Evolutionary conservation across 2,329 filamentous ascomycete genomes (phyloP).

Genomic region (Ilyonectria robusta): DNA sequence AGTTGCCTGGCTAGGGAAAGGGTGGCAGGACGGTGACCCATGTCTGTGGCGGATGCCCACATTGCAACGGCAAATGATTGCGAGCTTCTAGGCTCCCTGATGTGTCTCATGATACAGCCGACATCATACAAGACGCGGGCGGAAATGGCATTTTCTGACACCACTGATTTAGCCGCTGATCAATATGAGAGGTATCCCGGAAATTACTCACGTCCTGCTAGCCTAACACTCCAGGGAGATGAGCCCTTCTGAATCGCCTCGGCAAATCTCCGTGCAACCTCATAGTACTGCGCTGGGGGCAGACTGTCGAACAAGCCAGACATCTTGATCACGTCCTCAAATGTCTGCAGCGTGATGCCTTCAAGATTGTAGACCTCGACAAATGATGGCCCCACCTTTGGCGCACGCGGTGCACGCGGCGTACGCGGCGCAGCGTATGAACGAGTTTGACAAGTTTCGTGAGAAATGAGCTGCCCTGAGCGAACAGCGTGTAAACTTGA

Average conservation of each 20-base stretch:
- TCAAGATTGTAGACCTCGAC: conserved; percentile 41
- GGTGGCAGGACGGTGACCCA: conserved; percentile 50
- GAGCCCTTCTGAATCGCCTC: conserved; percentile 40
- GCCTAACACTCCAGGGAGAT: conserved; percentile 37
- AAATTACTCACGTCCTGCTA: conserved; percentile 43
- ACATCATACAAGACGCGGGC: conserved; percentile 45
- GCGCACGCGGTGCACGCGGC: conserved; percentile 30
- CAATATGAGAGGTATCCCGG: too few relatives aligned
- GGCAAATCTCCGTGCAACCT: conserved; percentile 39
- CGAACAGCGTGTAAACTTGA: conserved; percentile 4
- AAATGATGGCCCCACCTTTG: conserved; percentile 12
- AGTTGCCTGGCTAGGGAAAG: conserved; percentile 47
- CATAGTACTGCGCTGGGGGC: conserved; percentile 46
- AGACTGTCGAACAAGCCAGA: conserved; percentile 35
- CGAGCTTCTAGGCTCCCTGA: conserved; percentile 19
- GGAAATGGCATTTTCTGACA: conserved; percentile 39
- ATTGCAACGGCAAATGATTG: conserved; percentile 43
- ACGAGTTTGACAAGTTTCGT: conserved; percentile 31
- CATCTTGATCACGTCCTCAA: conserved; percentile 38
- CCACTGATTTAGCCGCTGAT: conserved; percentile 20
- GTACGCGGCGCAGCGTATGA: conserved; percentile 38
- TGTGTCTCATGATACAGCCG: conserved; percentile 47
- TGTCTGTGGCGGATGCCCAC: conserved; percentile 51
- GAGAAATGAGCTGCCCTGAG: background rate
- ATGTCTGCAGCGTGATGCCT: conserved; percentile 39